Evolutionary conservation across 345 rosid species (phyloP).

Genomic region (Adansonia digitata): DNA sequence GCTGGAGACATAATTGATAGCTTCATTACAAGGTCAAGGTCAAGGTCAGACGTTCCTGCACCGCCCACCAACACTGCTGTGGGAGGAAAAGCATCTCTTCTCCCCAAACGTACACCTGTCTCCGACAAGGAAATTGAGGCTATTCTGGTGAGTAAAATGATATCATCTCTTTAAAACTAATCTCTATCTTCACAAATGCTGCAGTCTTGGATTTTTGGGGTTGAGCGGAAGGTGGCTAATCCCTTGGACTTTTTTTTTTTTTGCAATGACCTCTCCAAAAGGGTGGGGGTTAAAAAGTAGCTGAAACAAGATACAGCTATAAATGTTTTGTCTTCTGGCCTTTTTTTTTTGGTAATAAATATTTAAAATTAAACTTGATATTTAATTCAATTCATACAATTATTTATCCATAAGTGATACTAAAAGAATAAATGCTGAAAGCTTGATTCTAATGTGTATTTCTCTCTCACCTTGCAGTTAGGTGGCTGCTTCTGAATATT

Average conservation of each 20-base stretch:
- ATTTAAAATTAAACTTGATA: too few species aligned
- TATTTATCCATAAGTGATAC: too few species aligned
- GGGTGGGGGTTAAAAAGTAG: too few species aligned
- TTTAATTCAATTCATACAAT: too few species aligned
- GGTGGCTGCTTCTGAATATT: slow-evolving; percentile 1
- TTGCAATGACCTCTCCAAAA: too few species aligned
- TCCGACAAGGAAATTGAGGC: slow-evolving; percentile 82
- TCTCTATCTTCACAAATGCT: background rate
- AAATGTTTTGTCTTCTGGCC: too few species aligned
- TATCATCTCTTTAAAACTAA: too few species aligned
- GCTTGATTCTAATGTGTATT: background rate
- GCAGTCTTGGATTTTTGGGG: background rate
- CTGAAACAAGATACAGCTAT: too few species aligned
- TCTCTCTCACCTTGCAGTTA: background rate
- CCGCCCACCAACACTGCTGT: slow-evolving; percentile 19
- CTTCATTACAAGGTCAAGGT: slow-evolving; percentile 50
- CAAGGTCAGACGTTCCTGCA: slow-evolving; percentile 28
- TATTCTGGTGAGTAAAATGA: slow-evolving; percentile 48
- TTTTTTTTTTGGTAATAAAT: too few species aligned
- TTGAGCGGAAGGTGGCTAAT: background rate
- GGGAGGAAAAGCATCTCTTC: slow-evolving; percentile 84
- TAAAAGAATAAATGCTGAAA: too few species aligned
- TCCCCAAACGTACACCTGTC: slow-evolving; percentile 76
- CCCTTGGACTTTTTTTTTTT: too few species aligned
- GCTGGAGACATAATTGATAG: slow-evolving; percentile 29